Evolutionary conservation across 1,139 yeast genomes (phyloP).

Genomic region (Scheffersomyces parashehatae): DNA sequence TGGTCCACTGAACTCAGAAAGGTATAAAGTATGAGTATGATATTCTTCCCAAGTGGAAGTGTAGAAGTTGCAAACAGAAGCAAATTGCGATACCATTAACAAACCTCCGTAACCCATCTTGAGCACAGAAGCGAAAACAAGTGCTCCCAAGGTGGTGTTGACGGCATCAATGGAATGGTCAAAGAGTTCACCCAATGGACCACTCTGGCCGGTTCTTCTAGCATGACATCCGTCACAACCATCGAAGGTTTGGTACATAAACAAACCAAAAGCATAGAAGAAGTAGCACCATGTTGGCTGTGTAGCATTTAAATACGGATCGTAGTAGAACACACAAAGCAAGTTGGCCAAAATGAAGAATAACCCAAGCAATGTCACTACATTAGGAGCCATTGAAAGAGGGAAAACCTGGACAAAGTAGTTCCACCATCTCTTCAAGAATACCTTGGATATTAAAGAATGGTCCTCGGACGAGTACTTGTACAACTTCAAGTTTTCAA

Average conservation of each 20-base stretch:
- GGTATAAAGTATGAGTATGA: constrained; percentile 81
- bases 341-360: constrained; percentile 67
- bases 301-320: constrained; percentile 60
- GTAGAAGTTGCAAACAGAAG: constrained; percentile 78
- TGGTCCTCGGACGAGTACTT: constrained; percentile 79
- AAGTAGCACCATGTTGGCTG: constrained; percentile 84
- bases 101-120: constrained; percentile 71
- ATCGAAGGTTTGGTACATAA: constrained; percentile 92
- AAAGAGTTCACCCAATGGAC: constrained; percentile 91
- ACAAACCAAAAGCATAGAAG: constrained; percentile 79
- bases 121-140: constrained; percentile 71
- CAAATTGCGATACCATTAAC: constrained; percentile 69
- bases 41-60: constrained; percentile 95
- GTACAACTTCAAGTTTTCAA: constrained; percentile 65
- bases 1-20: constrained; percentile 87
- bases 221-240: constrained; percentile 98
- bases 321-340: constrained; percentile 65
- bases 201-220: constrained; percentile 87
- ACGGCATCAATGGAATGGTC: constrained; percentile 93
- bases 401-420: constrained; percentile 77
- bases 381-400: constrained; percentile 82
- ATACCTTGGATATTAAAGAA: constrained; percentile 70
- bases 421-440: constrained; percentile 80
- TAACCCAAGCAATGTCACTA: constrained; percentile 80
- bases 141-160: constrained; percentile 78